Conservation (phyloP, 192 early-diverging fungal genomes). For the Coemansia sp. region DNA sequence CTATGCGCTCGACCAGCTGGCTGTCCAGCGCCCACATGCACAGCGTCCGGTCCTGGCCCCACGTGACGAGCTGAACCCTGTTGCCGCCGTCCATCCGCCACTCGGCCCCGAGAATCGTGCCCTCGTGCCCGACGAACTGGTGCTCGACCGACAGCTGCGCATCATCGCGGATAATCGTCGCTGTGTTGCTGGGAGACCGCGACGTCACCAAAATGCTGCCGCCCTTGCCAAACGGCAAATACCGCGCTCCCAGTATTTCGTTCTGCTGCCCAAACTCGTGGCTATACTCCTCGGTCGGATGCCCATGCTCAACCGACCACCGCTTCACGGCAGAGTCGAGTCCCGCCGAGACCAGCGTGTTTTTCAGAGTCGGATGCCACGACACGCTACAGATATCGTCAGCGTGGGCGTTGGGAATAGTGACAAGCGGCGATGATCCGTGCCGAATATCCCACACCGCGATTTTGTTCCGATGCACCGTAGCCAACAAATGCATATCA, state of each 20-base stretch:
- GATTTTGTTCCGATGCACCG: conserved; percentile 45
- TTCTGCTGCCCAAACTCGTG: conserved; percentile 20
- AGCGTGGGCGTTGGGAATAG: conserved; percentile 38
- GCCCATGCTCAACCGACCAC: conserved; percentile 17
- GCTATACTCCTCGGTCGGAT: conserved; percentile 19
- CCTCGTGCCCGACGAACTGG: conserved; percentile 39
- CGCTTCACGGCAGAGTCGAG: conserved; percentile 45
- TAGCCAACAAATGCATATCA: conserved; percentile 39
- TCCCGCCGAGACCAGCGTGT: conserved; percentile 29
- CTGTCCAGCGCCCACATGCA: conserved; percentile 39
- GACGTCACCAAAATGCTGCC: conserved; percentile 35
- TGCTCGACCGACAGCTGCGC: conserved; percentile 20
- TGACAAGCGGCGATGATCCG: conserved; percentile 36
- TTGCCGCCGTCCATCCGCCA: conserved; percentile 28
- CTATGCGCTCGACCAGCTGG: conserved; percentile 14
- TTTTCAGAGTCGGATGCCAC: conserved; percentile 33
- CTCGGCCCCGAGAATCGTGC: conserved; percentile 28
- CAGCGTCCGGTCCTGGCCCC: conserved; percentile 49
- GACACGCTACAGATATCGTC: conserved; percentile 47
- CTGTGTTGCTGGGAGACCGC: conserved; percentile 14
- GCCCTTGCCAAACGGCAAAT: conserved; percentile 45
- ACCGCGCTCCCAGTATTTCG: conserved; percentile 37
- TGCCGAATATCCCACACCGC: conserved; percentile 52
- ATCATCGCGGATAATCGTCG: conserved; percentile 23
- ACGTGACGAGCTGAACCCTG: conserved; percentile 48